Evolutionary conservation across 2,329 filamentous ascomycete genomes (phyloP).

Genomic region (Gnomoniopsis smithogilvyi): DNA sequence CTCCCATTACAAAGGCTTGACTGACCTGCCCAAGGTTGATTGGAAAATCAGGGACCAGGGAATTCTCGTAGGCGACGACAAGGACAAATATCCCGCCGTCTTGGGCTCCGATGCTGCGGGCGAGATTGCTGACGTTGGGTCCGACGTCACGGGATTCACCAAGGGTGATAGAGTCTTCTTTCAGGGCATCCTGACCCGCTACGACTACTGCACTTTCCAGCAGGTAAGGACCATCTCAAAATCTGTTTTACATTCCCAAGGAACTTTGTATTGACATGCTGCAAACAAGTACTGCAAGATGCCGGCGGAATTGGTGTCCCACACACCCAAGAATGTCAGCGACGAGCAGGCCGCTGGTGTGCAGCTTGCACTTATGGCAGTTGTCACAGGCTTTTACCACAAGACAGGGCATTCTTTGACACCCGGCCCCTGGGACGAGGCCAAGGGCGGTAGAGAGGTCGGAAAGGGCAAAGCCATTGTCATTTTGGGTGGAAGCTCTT

Average conservation of each 20-base stretch:
- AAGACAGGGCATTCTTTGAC: neutral
- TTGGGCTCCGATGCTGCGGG: conserved; percentile 31
- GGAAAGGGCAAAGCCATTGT: neutral
- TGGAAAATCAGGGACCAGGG: conserved; percentile 29
- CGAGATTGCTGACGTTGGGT: conserved; percentile 28
- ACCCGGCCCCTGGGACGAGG: neutral
- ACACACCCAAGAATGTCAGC: conserved; percentile 26
- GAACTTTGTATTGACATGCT: too few species aligned
- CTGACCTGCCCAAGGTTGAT: conserved; percentile 20
- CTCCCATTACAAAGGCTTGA: too few species aligned
- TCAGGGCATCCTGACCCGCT: conserved; percentile 26
- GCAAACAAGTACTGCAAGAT: conserved; percentile 26
- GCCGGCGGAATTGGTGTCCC: conserved; percentile 26
- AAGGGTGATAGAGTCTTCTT: conserved; percentile 34
- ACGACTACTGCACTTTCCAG: conserved; percentile 28
- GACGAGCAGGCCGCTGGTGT: conserved; percentile 27
- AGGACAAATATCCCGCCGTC: conserved; percentile 27
- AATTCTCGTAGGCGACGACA: conserved; percentile 14
- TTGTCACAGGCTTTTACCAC: conserved; percentile 20
- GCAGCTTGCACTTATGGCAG: conserved; percentile 20
- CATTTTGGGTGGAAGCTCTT: conserved; percentile 9
- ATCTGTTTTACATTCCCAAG: too few species aligned
- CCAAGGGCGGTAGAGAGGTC: conserved; percentile 14
- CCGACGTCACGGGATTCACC: conserved; percentile 23
- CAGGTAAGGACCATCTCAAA: conserved; percentile 13